Percentiles rank a stretch among this genome's conserved stretches.
phyloP scores from a whole-genome alignment of 2,329 filamentous ascomycete genomes.

The Calonectria henricotiae region DNA sequence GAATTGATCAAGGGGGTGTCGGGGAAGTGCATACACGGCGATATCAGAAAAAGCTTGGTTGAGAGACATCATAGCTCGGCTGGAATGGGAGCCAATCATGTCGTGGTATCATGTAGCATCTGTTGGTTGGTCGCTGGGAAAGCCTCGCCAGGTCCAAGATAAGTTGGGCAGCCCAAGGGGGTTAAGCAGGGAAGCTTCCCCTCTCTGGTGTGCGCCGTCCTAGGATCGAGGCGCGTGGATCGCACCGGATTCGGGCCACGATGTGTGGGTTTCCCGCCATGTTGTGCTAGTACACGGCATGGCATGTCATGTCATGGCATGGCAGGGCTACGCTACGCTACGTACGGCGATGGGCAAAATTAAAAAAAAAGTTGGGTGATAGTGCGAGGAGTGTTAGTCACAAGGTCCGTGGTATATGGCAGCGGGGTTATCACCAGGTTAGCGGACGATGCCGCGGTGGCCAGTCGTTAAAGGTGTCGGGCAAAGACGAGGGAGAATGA shows the following conservation, averaged over 20 bases:
- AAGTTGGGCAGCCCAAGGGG: conserved; percentile 25
- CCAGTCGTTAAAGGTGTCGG: conserved; percentile 17
- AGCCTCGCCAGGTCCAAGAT: conserved; percentile 19
- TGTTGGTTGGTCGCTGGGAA: background rate
- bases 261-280: conserved; percentile 25
- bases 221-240: conserved; percentile 41
- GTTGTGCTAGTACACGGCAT: conserved; percentile 31
- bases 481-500: conserved; percentile 37
- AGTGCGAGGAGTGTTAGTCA: conserved; percentile 45
- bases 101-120: conserved; percentile 10
- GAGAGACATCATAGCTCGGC: conserved; percentile 23
- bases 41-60: conserved; percentile 20
- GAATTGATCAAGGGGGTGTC: conserved; percentile 43
- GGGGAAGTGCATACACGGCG: background rate
- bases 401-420: conserved; percentile 41
- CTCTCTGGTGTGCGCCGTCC: conserved; percentile 34
- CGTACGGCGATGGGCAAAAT: conserved; percentile 1
- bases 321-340: conserved; percentile 36
- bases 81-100: conserved; percentile 22
- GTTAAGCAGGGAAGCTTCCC: conserved; percentile 35
- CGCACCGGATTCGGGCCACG: conserved; percentile 28
- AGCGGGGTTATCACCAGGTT: conserved; percentile 48
- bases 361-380: conserved; percentile 35
- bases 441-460: conserved; percentile 22
- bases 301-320: conserved; percentile 28